A percentile compares a stretch with the other conserved stretches of the same genome.
Evolutionary conservation across 2,329 filamentous ascomycete genomes (phyloP).

Genomic region (Xylaria arbuscula): DNA sequence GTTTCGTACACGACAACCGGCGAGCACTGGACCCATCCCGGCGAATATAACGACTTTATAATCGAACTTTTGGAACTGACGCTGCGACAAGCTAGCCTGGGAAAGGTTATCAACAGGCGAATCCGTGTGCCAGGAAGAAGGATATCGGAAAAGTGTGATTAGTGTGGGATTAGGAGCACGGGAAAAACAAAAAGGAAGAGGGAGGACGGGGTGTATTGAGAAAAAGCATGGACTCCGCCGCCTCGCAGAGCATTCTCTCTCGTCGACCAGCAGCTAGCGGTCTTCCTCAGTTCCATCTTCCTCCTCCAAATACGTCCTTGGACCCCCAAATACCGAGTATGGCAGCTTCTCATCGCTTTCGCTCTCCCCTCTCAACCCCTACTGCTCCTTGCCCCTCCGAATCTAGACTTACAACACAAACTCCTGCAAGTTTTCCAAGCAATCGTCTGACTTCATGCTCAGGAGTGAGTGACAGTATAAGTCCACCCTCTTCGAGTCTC

Average conservation of each 20-base stretch:
- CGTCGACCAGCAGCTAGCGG: constrained; percentile 76
- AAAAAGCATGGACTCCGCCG: constrained; percentile 47
- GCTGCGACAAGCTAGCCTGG: constrained; percentile 8
- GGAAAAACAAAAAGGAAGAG: constrained; percentile 28
- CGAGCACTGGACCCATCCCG: constrained; percentile 11
- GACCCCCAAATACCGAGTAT: constrained; percentile 53
- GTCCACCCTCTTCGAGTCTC: constrained; percentile 69
- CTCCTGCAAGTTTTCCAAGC: constrained; percentile 26
- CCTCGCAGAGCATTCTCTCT: constrained; percentile 69
- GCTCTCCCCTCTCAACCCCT: constrained; percentile 23
- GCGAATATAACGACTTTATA: constrained; percentile 8
- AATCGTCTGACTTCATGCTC: constrained; percentile 54
- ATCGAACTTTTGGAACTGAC: constrained; percentile 1
- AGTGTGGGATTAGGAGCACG: constrained; percentile 31
- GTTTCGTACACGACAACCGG: constrained; percentile 16
- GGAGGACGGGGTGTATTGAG: constrained; percentile 28
- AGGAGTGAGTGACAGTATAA: constrained; percentile 70
- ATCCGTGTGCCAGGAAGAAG: constrained; percentile 12
- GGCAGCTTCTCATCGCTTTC: constrained; percentile 37
- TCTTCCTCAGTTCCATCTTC: constrained; percentile 62
- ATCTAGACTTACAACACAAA: constrained; percentile 22
- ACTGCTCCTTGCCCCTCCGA: constrained; percentile 17
- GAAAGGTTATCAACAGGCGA: constrained; percentile 19
- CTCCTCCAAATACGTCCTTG: constrained; percentile 50
- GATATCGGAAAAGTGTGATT: constrained; percentile 20